phyloP scores from a whole-genome alignment of 768 basidiomycete genomes.

The Trametes villosa region DNA sequence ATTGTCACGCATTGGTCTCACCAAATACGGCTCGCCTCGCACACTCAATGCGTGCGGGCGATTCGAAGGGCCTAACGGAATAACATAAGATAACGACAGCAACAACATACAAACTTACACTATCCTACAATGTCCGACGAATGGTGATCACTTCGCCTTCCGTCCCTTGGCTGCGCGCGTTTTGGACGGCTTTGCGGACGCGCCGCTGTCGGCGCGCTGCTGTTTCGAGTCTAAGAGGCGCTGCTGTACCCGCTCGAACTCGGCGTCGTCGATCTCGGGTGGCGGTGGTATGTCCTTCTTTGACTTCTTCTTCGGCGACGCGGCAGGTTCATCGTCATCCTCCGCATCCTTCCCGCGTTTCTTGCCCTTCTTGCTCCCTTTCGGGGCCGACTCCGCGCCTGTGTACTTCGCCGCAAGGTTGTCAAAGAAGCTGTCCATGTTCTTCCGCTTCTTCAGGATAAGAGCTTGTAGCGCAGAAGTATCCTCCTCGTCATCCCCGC shows the following conservation, averaged over 20 bases:
- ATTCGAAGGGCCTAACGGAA: background rate
- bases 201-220: slow-evolving; percentile 32
- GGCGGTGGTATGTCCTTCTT: slow-evolving; percentile 41
- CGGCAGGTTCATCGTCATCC: slow-evolving; percentile 44
- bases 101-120: slow-evolving; percentile 19
- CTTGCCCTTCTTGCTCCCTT: slow-evolving; percentile 57
- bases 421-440: slow-evolving; percentile 75
- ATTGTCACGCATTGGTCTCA: slow-evolving; percentile 17
- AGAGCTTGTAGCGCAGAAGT: slow-evolving; percentile 76
- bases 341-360: slow-evolving; percentile 43
- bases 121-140: slow-evolving; percentile 5
- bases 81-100: slow-evolving; percentile 1
- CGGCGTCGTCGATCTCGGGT: slow-evolving; percentile 68
- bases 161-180: slow-evolving; percentile 12
- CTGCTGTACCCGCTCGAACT: slow-evolving; percentile 63
- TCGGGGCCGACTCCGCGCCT: slow-evolving; percentile 46
- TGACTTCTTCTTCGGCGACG: slow-evolving; percentile 51
- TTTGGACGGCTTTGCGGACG: slow-evolving; percentile 18
- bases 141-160: slow-evolving; percentile 16
- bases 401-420: slow-evolving; percentile 75
- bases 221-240: slow-evolving; percentile 54
- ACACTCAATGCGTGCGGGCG: background rate
- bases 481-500: slow-evolving; percentile 59
- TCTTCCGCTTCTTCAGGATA: slow-evolving; percentile 77
- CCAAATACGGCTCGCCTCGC: background rate